Evolutionary conservation across 345 rosid genomes (phyloP).

Genomic region (Lepidium aucheri): DNA sequence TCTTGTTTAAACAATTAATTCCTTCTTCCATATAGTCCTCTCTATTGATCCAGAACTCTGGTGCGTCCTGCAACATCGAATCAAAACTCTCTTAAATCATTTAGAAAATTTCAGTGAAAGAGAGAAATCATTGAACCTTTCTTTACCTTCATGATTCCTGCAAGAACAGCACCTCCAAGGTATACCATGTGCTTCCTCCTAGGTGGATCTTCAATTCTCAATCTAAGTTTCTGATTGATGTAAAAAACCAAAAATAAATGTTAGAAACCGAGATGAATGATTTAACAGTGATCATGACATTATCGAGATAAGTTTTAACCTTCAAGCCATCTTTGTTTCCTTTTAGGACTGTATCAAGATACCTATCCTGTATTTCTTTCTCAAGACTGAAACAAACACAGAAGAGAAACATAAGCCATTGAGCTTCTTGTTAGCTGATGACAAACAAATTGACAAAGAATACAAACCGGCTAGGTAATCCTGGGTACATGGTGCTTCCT

Average conservation of each 20-base stretch:
- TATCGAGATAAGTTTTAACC: slow-evolving; percentile 28
- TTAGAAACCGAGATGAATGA: background rate
- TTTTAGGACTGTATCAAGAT: slow-evolving; percentile 82
- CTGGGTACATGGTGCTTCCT: slow-evolving; percentile 99
- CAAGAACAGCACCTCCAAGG: slow-evolving; percentile 97
- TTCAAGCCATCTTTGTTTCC: slow-evolving; percentile 96
- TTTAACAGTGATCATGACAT: background rate
- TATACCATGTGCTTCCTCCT: slow-evolving; percentile 99
- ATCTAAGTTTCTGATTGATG: slow-evolving; percentile 57
- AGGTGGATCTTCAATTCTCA: slow-evolving; percentile 94
- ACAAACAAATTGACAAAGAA: background rate
- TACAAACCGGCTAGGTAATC: slow-evolving; percentile 89
- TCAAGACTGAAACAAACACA: slow-evolving; percentile 57
- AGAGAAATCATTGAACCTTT: background rate
- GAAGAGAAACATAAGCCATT: background rate
- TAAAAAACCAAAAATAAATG: background rate
- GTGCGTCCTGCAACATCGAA: slow-evolving; percentile 64
- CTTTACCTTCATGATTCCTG: slow-evolving; percentile 93
- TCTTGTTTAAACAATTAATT: slow-evolving; percentile 62
- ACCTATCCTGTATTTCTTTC: slow-evolving; percentile 86
- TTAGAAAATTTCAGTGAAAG: background rate
- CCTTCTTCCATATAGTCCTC: slow-evolving; percentile 95
- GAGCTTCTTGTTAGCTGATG: background rate
- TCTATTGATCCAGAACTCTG: slow-evolving; percentile 94
- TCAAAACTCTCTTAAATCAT: background rate